phyloP scores from a whole-genome alignment of 129 eudicot species.

The Arctium minus region DNA sequence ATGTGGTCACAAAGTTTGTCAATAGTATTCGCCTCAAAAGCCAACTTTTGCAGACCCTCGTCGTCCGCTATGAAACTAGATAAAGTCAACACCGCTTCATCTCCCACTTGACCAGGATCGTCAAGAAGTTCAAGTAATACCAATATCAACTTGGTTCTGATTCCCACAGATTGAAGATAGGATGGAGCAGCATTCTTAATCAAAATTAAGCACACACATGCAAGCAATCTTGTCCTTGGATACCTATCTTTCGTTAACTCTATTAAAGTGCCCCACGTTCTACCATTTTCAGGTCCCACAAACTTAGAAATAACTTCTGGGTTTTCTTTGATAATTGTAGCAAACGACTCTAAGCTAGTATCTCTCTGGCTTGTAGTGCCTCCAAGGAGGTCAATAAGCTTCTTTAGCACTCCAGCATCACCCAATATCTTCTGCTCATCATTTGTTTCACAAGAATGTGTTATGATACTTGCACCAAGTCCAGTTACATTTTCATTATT shows the following conservation, averaged over 20 bases:
- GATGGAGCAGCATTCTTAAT: conserved; percentile 55
- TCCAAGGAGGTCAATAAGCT: conserved; percentile 62
- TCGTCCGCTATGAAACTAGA: conserved; percentile 60
- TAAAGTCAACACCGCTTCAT: conserved; percentile 85
- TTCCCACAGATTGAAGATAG: conserved; percentile 56
- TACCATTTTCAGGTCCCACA: conserved; percentile 72
- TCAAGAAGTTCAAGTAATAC: conserved; percentile 84
- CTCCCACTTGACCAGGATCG: conserved; percentile 95
- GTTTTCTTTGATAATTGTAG: conserved; percentile 63
- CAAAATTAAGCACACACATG: conserved; percentile 67
- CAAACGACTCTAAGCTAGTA: conserved; percentile 86
- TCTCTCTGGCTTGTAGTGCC: conserved; percentile 78
- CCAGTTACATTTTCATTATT: conserved; percentile 81
- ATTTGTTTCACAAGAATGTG: conserved; percentile 71
- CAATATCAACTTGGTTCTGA: conserved; percentile 59
- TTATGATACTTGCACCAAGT: conserved; percentile 88
- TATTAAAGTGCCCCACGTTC: conserved; percentile 46
- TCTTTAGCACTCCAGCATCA: conserved; percentile 71
- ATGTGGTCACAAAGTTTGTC: conserved; percentile 62
- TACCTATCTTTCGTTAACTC: conserved; percentile 70
- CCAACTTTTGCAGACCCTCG: conserved; percentile 73
- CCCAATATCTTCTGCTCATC: conserved; percentile 70
- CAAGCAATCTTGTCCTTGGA: conserved; percentile 85
- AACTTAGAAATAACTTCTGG: conserved; percentile 61
- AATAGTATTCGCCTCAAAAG: conserved; percentile 63